Evolutionary conservation across 805 yeast species (phyloP).

Genomic region (Myxozyma sirexii): DNA sequence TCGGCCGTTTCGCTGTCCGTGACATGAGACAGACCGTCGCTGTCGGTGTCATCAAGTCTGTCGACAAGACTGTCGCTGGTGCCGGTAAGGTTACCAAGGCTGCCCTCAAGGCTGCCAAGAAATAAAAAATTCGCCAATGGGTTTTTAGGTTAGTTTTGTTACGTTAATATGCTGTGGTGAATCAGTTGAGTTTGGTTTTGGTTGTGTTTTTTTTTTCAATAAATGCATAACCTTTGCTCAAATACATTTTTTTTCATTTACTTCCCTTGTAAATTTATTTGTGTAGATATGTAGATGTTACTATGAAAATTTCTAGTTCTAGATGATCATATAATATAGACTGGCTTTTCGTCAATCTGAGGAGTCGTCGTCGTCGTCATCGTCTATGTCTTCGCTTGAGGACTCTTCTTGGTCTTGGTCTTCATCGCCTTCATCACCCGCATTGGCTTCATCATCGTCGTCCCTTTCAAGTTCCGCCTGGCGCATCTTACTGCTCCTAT

Average conservation of each 20-base stretch:
- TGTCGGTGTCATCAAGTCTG: slow-evolving; percentile 98
- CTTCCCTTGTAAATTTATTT: neutral
- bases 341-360: neutral
- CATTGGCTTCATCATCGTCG: slow-evolving; percentile 15
- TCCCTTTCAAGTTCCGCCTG: slow-evolving; percentile 20
- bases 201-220: slow-evolving; percentile 5
- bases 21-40: slow-evolving; percentile 99
- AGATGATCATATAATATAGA: too few relatives aligned
- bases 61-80: slow-evolving; percentile 78
- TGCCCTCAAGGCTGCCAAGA: slow-evolving; percentile 81
- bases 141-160: slow-evolving; percentile 17
- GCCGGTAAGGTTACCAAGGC: slow-evolving; percentile 97
- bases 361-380: neutral
- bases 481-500: slow-evolving; percentile 10
- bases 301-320: too few relatives aligned
- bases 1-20: slow-evolving; percentile 98
- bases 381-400: slow-evolving; percentile 1
- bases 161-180: neutral
- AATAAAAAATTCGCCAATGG: slow-evolving; percentile 47
- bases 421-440: slow-evolving; percentile 2
- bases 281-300: too few relatives aligned
- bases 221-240: neutral
- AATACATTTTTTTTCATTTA: neutral
- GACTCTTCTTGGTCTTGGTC: slow-evolving; percentile 18
- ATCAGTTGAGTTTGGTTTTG: slow-evolving; percentile 1